Evolutionary conservation across 768 basidiomycete species (phyloP).

Genomic region (Boletus rex-veris): DNA sequence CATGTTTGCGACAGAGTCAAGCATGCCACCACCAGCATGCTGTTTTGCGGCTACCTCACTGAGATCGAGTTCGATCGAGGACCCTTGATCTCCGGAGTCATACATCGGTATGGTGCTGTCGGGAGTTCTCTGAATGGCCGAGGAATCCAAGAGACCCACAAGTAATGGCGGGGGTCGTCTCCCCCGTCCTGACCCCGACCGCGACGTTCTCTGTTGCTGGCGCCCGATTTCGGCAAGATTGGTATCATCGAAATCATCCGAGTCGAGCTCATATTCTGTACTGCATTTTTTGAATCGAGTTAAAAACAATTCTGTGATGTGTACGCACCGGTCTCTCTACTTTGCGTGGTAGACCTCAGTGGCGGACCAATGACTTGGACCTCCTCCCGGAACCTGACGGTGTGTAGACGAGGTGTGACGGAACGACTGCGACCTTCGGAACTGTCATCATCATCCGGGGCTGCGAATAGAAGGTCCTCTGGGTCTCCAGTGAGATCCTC

Average conservation of each 20-base stretch:
- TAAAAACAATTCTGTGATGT: constrained; percentile 10
- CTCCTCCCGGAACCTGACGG: constrained; percentile 64
- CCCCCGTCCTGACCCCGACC: constrained; percentile 33
- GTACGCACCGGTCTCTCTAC: constrained; percentile 77
- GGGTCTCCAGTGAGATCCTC: constrained; percentile 37
- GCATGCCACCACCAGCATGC: constrained; percentile 65
- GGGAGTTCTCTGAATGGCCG: constrained; percentile 49
- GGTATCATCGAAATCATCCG: constrained; percentile 72
- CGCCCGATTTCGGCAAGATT: constrained; percentile 30
- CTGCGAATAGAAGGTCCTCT: constrained; percentile 45
- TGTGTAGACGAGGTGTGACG: constrained; percentile 38
- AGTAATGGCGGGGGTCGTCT: constrained; percentile 73
- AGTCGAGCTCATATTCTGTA: constrained; percentile 79
- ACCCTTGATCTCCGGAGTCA: constrained; percentile 32
- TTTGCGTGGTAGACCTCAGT: constrained; percentile 66
- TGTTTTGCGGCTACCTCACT: constrained; percentile 69
- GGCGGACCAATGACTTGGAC: constrained; percentile 67
- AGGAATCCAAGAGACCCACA: constrained; percentile 70
- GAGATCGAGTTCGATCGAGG: constrained; percentile 43
- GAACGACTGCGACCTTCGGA: constrained; percentile 37
- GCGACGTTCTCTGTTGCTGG: constrained; percentile 22
- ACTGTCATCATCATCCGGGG: constrained; percentile 55
- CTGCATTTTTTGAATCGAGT: constrained; percentile 6
- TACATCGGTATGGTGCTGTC: constrained; percentile 55
- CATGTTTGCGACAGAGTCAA: constrained; percentile 89